phyloP scores from a whole-genome alignment of 2,329 filamentous ascomycete species.

The Arachnopeziza araneosa region DNA sequence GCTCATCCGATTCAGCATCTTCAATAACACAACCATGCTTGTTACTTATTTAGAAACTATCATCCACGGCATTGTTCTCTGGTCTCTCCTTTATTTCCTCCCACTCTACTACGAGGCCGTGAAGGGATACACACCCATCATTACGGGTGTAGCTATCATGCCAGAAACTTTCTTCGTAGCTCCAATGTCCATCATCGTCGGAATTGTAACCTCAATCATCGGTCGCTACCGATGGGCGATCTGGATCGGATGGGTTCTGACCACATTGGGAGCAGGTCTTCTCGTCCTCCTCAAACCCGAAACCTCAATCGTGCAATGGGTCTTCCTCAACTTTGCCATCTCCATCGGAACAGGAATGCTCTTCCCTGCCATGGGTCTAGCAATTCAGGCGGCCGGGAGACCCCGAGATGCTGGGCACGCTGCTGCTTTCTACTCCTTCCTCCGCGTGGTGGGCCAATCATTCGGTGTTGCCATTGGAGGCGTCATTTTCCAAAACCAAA shows the following conservation, averaged over 20 bases:
- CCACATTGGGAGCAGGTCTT: conserved; percentile 52
- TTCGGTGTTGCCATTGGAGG: conserved; percentile 63
- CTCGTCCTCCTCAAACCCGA: conserved; percentile 44
- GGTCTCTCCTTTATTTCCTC: conserved; percentile 51
- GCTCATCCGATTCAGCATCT: conserved; percentile 40
- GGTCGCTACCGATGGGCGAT: conserved; percentile 51
- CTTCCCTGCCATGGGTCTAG: conserved; percentile 57
- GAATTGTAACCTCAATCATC: conserved; percentile 47
- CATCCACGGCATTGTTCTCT: conserved; percentile 52
- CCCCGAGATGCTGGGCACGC: conserved; percentile 54
- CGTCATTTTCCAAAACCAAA: conserved; percentile 63
- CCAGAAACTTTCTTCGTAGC: conserved; percentile 59
- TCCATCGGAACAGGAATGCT: conserved; percentile 60
- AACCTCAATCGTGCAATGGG: conserved; percentile 47
- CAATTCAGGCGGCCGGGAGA: conserved; percentile 55
- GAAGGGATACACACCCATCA: conserved; percentile 47
- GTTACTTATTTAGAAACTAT: conserved; percentile 48
- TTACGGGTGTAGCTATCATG: conserved; percentile 50
- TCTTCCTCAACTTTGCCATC: conserved; percentile 55
- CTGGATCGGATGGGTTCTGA: conserved; percentile 55
- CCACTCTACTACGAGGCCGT: conserved; percentile 47
- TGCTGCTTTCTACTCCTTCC: conserved; percentile 61
- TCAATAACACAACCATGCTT: conserved; percentile 42
- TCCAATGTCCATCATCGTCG: conserved; percentile 51
- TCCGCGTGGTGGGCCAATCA: conserved; percentile 58